Evolutionary conservation across 768 basidiomycete species (phyloP).

Genomic region (Amanita jacksonii): DNA sequence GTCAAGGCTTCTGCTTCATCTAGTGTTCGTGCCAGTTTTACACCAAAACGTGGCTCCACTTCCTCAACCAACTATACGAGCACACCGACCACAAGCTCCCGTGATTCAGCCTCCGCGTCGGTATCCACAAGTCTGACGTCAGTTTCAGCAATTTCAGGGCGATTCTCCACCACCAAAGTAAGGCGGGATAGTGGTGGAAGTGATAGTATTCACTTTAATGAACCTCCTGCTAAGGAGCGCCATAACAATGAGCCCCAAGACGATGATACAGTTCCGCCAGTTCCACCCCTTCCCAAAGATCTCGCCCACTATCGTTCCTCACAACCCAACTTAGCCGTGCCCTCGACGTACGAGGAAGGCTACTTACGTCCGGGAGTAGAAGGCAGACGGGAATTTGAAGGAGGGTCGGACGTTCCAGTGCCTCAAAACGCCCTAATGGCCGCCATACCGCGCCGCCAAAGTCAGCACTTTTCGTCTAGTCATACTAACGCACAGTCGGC

Average conservation of each 20-base stretch:
- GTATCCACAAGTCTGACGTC: conserved; percentile 72
- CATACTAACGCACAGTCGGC: conserved; percentile 26
- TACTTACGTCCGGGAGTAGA: conserved; percentile 35
- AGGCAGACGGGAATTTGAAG: conserved; percentile 30
- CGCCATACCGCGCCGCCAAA: conserved; percentile 24
- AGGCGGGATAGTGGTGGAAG: conserved; percentile 81
- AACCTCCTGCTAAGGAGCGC: conserved; percentile 55
- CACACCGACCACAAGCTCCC: conserved; percentile 70
- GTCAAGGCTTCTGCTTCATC: conserved; percentile 52
- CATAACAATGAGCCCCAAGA: conserved; percentile 54
- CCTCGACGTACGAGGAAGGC: conserved; percentile 31
- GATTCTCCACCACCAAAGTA: conserved; percentile 60
- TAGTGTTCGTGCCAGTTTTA: conserved; percentile 61
- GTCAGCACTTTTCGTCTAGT: conserved; percentile 28
- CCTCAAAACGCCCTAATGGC: conserved; percentile 38
- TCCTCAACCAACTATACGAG: conserved; percentile 83
- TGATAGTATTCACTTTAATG: conserved; percentile 69
- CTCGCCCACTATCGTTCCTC: conserved; percentile 70
- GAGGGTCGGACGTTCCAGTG: conserved; percentile 23
- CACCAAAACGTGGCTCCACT: conserved; percentile 81
- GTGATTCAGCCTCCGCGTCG: conserved; percentile 81
- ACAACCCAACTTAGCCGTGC: conserved; percentile 42
- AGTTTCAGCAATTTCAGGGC: conserved; percentile 58
- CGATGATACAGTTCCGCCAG: conserved; percentile 73
- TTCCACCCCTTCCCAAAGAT: conserved; percentile 89